These are phyloP conservation scores for Puya raimondii DNA, from an alignment of 176 grass and related monocot genomes.

Conservation along the genomic window DNA sequence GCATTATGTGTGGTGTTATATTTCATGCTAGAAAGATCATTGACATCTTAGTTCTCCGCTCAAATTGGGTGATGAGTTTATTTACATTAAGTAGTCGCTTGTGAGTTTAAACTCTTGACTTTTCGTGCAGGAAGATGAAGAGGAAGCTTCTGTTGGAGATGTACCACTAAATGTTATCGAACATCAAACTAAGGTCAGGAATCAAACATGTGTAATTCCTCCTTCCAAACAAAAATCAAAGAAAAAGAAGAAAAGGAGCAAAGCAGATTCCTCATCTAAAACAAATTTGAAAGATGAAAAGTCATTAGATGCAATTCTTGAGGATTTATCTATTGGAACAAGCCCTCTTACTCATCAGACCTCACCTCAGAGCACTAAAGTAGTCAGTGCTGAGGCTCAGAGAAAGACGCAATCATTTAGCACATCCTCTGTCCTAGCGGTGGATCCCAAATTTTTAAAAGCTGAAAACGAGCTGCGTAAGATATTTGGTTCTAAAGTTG, in stretches of 20 bases:
- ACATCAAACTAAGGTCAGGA: conserved; percentile 31
- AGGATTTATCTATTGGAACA: conserved; percentile 64
- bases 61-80: background rate
- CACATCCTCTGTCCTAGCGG: conserved; percentile 39
- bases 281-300: conserved; percentile 37
- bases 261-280: conserved; percentile 21
- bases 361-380: conserved; percentile 26
- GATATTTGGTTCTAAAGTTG: conserved; percentile 98
- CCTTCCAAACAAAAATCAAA: conserved; percentile 75
- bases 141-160: conserved; percentile 24
- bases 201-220: conserved; percentile 13
- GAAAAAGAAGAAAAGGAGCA: conserved; percentile 95
- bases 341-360: conserved; percentile 24
- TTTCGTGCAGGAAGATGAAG: conserved; percentile 68
- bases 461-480: conserved; percentile 90
- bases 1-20: no score
- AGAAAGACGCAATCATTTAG: conserved; percentile 17
- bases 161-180: conserved; percentile 16
- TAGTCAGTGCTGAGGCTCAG: conserved; percentile 39
- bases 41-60: background rate
- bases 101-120: background rate
- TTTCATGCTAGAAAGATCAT: no score
- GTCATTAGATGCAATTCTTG: conserved; percentile 62
- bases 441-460: conserved; percentile 83
- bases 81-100: background rate